A percentile compares a stretch with the other conserved stretches of the same genome.
Conservation (phyloP, 768 basidiomycete genomes). For the Tulasnella calospora region DNA sequence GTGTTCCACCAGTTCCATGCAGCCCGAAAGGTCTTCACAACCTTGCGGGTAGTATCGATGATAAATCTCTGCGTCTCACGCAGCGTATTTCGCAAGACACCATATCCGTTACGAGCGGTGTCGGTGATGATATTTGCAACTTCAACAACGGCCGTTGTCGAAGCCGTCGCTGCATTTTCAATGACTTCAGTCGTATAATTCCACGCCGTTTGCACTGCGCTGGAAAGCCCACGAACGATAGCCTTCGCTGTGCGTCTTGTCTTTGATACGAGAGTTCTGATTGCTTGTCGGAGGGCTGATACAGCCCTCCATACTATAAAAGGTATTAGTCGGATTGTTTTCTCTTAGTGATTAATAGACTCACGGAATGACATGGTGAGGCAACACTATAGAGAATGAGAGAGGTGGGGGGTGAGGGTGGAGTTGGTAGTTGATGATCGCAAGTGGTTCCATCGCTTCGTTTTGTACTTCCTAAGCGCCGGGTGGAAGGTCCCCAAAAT, state of each 20-base stretch:
- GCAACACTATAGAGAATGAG: not conserved
- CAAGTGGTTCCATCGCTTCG: not conserved
- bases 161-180: not conserved
- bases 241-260: not conserved
- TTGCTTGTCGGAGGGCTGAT: not conserved
- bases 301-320: not conserved
- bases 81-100: not conserved
- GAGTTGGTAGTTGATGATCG: not conserved
- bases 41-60: not conserved
- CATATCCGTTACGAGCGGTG: not conserved
- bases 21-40: not conserved
- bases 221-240: not conserved
- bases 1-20: not conserved
- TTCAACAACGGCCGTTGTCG: not conserved
- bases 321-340: not conserved
- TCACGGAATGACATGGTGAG: not conserved
- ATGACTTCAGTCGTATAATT: not conserved
- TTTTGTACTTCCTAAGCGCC: not conserved
- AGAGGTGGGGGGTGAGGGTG: not conserved
- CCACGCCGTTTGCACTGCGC: not conserved
- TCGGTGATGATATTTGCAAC: no score
- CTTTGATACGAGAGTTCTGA: not conserved
- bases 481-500: not conserved
- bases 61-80: not conserved
- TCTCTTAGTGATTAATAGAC: not conserved